Conservation (phyloP, 192 early-diverging fungal genomes). For the Funneliformis mosseae region DNA sequence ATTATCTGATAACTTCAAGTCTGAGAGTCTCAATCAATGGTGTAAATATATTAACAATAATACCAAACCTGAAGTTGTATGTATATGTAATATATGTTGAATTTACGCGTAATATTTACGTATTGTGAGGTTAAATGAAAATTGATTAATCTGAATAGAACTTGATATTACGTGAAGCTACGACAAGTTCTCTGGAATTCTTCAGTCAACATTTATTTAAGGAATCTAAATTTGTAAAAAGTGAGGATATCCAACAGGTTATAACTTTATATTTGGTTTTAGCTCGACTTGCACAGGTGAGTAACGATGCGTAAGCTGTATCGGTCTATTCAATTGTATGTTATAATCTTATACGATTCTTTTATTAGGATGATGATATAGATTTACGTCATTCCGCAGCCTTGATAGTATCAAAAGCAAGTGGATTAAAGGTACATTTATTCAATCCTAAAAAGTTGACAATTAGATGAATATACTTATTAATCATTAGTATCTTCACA, state of each 20-base stretch:
- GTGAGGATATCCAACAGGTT: neutral
- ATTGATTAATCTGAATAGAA: neutral
- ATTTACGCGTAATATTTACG: neutral
- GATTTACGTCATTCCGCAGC: neutral
- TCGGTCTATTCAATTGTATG: neutral
- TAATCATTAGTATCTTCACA: neutral
- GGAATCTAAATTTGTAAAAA: neutral
- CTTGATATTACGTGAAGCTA: constrained; percentile 9
- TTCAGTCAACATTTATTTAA: constrained; percentile 14
- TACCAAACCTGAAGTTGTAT: constrained; percentile 17
- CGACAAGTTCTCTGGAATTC: constrained; percentile 12
- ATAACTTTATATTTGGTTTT: constrained; percentile 23
- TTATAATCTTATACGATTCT: neutral
- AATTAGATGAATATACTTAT: neutral
- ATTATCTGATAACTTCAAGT: neutral
- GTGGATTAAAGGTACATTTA: constrained; percentile 7
- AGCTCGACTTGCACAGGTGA: constrained; percentile 18
- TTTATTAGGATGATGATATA: constrained; percentile 28
- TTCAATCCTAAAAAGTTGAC: neutral
- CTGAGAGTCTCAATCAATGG: constrained; percentile 12
- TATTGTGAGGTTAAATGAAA: neutral
- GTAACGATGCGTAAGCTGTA: neutral
- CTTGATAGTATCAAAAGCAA: constrained; percentile 7
- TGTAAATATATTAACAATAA: constrained; percentile 14
- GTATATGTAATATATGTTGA: neutral